Base-by-base conservation (phyloP, 306 rosid species). In the Abrus pulchellus region DNA sequence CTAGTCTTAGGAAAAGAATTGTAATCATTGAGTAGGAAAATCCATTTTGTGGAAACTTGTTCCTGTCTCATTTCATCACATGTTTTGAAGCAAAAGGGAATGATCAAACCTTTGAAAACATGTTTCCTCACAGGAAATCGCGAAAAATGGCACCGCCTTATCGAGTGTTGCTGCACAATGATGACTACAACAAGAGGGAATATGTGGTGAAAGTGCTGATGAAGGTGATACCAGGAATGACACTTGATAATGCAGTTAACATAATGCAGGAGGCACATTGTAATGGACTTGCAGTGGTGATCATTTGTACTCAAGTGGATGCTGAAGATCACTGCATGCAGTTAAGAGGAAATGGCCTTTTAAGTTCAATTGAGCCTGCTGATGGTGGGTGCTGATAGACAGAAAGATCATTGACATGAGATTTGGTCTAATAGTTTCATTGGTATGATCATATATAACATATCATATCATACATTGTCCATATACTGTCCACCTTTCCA, bases 291-390 rank as follows among this genome's bases (percentile, higher is more conserved):
- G 83, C 98, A 0, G 98, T 94, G 63, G 98, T 92, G 33, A 94
- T 94, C 45, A 80, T 91, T 33, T 94, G 98, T 68, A 93, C 91
- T 43, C 98, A 94, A 72, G 92, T 79, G 40, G 98, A 94, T 67
- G 98, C 98, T 30, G 98, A 94, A 83, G 98, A 94, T 20, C 98
- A 94, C 83, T 94, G 98, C 85, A 88, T 83, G 97, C 97, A 94
- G 76, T 82, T 94, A 27, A 85, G 98, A 90, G 98, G 98, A 81
- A 94, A 88, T 75, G 98, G 98, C 43, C 98, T 94, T 79, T 73
- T 89, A 28, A 94, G 98, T 74, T 83, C 98, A 54, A 88, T 94
- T 36, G 98, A 94, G 78, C 98, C 98, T 9, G 98, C 92, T 14
- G 85, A 92, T 72, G 93, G 90, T 68, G 93, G 93, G 20, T 90